Base-by-base conservation (phyloP, 108 stramenopile species). In the Cyclotella sp. region DNA sequence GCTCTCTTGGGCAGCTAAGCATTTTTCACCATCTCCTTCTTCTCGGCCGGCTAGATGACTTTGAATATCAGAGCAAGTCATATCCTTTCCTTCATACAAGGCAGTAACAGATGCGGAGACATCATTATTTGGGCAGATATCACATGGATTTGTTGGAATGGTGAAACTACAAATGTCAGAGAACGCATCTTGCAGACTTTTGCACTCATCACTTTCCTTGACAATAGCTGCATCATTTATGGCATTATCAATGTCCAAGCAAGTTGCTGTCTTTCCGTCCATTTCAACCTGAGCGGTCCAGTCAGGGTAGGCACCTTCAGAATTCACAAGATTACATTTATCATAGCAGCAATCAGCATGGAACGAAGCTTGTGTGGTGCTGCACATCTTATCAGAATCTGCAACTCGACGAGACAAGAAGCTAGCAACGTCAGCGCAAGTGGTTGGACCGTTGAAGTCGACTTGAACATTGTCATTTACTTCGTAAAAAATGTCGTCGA, bases 401-500 rank as follows among this genome's bases (percentile, higher is more conserved):
- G 72, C 81, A 44, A 72, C 47, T 41, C 81, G 70, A 6, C 81
- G 74, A 61, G 81, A 75, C 52, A 82, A 39, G 49, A 82, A 82
- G 59, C 61, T 76, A 0, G 81, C 81, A 39, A 82, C 81, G 24
- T 82, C 81, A 21, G 19, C 52, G 45, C 81, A 82, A 18, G 75
- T 82, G 4, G 81, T 82, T n/a, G 81, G 81, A 18, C 81, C 81
- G 45, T 82, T 82, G 58, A 82, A 82, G 29, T 82, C 75, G 19
- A 82, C 81, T 52, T 82, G 24, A 47, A 52, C 81, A 0, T 82
- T 75, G n/a, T 72, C 65, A 21, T 76, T 76, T 21, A 82, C 59
- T 62, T 82, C 81, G 46, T 71, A 82, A 51, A 67, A 82, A 9
- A 43, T 72, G 14, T 65, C 81, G 42, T 47, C 75, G 27, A 72